Percentiles rank a stretch among this genome's conserved stretches.
Conservation (phyloP, 2,329 filamentous ascomycete species). For the Trichoderma aggressivum region DNA sequence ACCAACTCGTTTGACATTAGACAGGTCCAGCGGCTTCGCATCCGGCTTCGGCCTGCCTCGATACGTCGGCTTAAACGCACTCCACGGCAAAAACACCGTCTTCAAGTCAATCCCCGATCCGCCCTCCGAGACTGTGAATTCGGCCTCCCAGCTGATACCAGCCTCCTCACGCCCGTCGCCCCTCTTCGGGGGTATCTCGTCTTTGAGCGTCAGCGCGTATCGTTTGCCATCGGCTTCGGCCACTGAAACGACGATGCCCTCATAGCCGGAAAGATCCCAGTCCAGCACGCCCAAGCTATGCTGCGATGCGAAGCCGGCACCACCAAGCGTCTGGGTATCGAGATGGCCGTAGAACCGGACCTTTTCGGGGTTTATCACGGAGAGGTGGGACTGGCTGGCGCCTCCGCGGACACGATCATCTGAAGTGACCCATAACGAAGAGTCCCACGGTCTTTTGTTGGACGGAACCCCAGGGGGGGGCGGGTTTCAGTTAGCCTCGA, state of each 20-base stretch:
- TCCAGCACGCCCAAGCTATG: slow-evolving; percentile 57
- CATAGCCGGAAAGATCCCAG: slow-evolving; percentile 63
- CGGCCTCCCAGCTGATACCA: slow-evolving; percentile 70
- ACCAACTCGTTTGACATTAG: slow-evolving; percentile 62
- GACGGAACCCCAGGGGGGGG: background rate
- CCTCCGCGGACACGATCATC: slow-evolving; percentile 79
- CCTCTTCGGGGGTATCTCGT: slow-evolving; percentile 56
- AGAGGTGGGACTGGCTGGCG: slow-evolving; percentile 55
- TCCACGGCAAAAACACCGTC: slow-evolving; percentile 59
- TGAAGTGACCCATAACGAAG: slow-evolving; percentile 61
- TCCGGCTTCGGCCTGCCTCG: slow-evolving; percentile 63
- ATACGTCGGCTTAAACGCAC: slow-evolving; percentile 67
- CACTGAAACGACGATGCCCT: slow-evolving; percentile 57
- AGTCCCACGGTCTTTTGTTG: slow-evolving; percentile 53
- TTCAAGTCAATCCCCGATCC: slow-evolving; percentile 20
- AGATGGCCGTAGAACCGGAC: slow-evolving; percentile 67
- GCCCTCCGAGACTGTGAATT: slow-evolving; percentile 47
- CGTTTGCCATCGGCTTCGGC: slow-evolving; percentile 56
- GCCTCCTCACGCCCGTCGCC: slow-evolving; percentile 68
- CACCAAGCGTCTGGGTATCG: slow-evolving; percentile 71
- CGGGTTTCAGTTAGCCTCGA: slow-evolving; percentile 14
- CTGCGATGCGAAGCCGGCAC: slow-evolving; percentile 80
- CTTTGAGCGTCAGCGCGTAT: slow-evolving; percentile 75
- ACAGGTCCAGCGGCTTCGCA: slow-evolving; percentile 55
- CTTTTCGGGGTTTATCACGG: slow-evolving; percentile 30